Percentiles rank a stretch among this genome's conserved stretches.
phyloP scores from a whole-genome alignment of 208 protist species.

The Balamuthia mandrillaris region DNA sequence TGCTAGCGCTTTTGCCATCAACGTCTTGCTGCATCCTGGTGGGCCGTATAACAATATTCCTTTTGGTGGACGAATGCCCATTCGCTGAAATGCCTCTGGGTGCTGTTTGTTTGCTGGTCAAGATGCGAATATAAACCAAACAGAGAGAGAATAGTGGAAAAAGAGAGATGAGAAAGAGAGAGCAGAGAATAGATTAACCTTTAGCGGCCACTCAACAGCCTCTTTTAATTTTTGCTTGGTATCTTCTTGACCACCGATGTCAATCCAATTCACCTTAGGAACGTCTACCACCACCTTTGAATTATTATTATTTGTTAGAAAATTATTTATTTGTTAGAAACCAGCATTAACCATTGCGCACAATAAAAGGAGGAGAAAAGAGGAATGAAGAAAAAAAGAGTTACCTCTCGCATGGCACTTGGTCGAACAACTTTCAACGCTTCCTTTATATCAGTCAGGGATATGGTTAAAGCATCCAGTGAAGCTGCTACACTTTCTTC shows the following conservation, averaged over 20 bases:
- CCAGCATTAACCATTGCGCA: background rate
- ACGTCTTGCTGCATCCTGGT: slow-evolving; percentile 87
- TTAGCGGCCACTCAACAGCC: slow-evolving; percentile 78
- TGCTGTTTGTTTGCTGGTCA: slow-evolving; percentile 76
- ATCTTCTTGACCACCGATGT: slow-evolving; percentile 89
- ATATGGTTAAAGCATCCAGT: slow-evolving; percentile 10
- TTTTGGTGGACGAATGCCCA: slow-evolving; percentile 85
- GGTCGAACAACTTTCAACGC: slow-evolving; percentile 28
- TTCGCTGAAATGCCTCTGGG: slow-evolving; percentile 81
- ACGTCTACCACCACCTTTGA: slow-evolving; percentile 75
- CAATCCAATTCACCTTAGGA: slow-evolving; percentile 82
- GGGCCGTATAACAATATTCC: slow-evolving; percentile 91
- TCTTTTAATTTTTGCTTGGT: slow-evolving; percentile 86
- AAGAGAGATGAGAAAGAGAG: background rate
- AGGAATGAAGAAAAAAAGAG: background rate
- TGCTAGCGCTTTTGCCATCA: slow-evolving; percentile 86
- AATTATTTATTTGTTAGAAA: background rate
- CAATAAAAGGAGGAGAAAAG: background rate
- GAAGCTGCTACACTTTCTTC: background rate
- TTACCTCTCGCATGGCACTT: background rate
- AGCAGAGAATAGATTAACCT: slow-evolving; percentile 28
- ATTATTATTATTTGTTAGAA: background rate
- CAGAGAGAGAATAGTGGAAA: background rate
- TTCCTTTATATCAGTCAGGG: slow-evolving; percentile 33
- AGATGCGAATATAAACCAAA: background rate